These are phyloP conservation scores for Psophocarpus tetragonolobus DNA, from an alignment of 306 rosid genomes.

Conservation along the genomic window DNA sequence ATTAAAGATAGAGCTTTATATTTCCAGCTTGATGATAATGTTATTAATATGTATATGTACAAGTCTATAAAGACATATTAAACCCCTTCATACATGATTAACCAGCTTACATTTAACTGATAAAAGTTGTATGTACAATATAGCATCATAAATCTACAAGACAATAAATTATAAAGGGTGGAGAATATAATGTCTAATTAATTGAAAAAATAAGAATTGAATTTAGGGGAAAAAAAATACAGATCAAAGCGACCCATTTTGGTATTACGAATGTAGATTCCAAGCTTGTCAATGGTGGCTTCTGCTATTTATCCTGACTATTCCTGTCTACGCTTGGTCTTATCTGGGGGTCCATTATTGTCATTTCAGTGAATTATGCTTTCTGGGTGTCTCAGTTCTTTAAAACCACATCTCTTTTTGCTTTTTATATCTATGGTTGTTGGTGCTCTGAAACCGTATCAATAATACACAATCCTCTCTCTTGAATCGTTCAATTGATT, in stretches of 20 bases:
- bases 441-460: slow-evolving; percentile 30
- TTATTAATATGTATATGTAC: no score
- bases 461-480: slow-evolving; percentile 28
- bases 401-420: slow-evolving; percentile 24
- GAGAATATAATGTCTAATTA: neutral
- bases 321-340: slow-evolving; percentile 33
- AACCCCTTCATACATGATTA: neutral
- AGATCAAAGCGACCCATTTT: slow-evolving; percentile 14
- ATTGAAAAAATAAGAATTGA: neutral
- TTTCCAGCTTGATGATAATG: no score
- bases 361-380: slow-evolving; percentile 45
- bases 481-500: neutral
- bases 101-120: no score
- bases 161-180: neutral
- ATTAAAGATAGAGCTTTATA: neutral
- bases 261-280: slow-evolving; percentile 38
- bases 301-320: slow-evolving; percentile 37
- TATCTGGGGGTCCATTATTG: slow-evolving; percentile 44
- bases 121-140: neutral
- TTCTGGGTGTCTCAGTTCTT: slow-evolving; percentile 31
- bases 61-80: neutral
- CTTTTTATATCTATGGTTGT: slow-evolving; percentile 30
- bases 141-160: neutral
- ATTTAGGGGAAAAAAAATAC: neutral
- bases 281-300: slow-evolving; percentile 52